Evolutionary conservation across 768 basidiomycete genomes (phyloP), one percentile per base, ranked within the genome.

Genomic region (Harrya chromipes): DNA sequence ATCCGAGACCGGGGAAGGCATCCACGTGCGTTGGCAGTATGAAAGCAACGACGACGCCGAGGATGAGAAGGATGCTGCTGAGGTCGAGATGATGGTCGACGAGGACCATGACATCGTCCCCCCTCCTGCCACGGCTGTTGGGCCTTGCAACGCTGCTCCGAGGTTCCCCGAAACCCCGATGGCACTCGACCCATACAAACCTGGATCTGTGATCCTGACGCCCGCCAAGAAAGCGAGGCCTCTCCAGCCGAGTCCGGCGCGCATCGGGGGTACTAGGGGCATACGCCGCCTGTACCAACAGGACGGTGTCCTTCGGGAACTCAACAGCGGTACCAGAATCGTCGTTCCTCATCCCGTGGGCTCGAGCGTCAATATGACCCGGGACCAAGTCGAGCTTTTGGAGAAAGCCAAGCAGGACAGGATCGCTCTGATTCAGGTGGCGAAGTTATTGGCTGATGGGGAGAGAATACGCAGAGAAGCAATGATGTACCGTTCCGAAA

Each of bases 191-290:
- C 19, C 62, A 5, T 68, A 58, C 24, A 52, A 69, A 14, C 61
- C 69, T 1, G 67, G 67, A 6, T 68, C 67, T 13, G 68, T 68
- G 2, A 40, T 67, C 44, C 46, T 2, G 12, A 70, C 68, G 0
- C 67, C 68, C 1, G 37, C 64, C 16, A 69, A 69, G 57, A 65
- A 51, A 27, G 40, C 49, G 13, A 59, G 20, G 33, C 65, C 63
- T 1, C 65, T 69, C 29, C 60, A 60, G 26, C 58, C 36, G n/a
- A 66, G 62, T 31, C 66, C 68, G 5, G 33, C 43, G 5, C 64
- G 62, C n/a, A 60, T 68, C 8, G 68, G 68, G 1, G 63, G 63
- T 50, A 6, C 29, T 3, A 60, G 55, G 14, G 66, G 60, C 2
- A 12, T 68, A n/a, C 52, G 59, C 1, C 60, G 58, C 37, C 29